Conservation (phyloP, 805 yeast genomes). For the Ascoidea tarda region DNA sequence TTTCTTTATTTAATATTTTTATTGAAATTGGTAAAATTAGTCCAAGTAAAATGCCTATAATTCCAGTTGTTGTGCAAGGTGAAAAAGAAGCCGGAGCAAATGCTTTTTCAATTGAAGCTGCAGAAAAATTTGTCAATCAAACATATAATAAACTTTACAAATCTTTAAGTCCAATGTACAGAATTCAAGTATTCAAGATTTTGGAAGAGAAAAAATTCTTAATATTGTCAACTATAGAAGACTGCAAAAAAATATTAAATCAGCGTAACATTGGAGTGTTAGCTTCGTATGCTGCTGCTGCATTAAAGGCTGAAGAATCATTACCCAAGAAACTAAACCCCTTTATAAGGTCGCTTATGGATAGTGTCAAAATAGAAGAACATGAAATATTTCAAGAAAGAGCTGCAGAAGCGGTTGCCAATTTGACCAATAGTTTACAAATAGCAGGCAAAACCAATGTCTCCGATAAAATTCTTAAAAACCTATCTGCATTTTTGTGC, state of each 20-base stretch:
- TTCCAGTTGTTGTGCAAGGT: conserved; percentile 88
- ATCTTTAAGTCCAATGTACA: conserved; percentile 49
- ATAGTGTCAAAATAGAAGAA: conserved; percentile 70
- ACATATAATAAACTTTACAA: conserved; percentile 53
- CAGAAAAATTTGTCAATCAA: conserved; percentile 52
- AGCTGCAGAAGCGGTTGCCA: conserved; percentile 56
- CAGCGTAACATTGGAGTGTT: conserved; percentile 45
- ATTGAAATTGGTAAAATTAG: conserved; percentile 65
- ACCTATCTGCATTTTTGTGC: conserved; percentile 83
- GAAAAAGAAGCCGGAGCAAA: conserved; percentile 89
- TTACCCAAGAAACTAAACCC: conserved; percentile 87
- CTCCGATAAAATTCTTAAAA: conserved; percentile 79
- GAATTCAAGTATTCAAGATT: conserved; percentile 56
- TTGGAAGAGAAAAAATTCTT: conserved; percentile 69
- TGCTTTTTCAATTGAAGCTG: conserved; percentile 73
- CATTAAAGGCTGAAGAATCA: conserved; percentile 29
- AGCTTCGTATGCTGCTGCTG: conserved; percentile 68
- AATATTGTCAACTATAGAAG: conserved; percentile 49
- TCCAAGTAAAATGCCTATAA: conserved; percentile 55
- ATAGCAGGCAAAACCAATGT: conserved; percentile 49
- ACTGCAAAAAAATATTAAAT: conserved; percentile 39
- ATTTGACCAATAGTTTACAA: conserved; percentile 46
- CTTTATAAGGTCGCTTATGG: conserved; percentile 82
- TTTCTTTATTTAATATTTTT: conserved; percentile 67
- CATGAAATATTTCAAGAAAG: conserved; percentile 50